A percentile compares a stretch with the other conserved stretches of the same genome.
phyloP scores from a whole-genome alignment of 768 basidiomycete genomes.

The Rhodotorula sphaerocarpa region DNA sequence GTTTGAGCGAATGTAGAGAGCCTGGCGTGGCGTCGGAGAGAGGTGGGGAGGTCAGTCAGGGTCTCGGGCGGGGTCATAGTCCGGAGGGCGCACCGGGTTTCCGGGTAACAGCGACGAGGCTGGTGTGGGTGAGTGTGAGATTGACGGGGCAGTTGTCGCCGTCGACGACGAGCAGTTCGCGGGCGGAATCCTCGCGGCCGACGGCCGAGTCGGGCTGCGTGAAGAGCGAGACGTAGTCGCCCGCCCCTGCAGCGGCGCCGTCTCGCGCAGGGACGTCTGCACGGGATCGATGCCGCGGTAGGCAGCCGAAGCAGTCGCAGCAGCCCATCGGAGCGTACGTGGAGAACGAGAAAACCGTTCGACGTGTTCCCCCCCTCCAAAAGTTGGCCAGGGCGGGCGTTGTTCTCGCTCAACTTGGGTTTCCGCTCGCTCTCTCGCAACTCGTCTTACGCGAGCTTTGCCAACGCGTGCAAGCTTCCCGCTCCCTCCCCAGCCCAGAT shows the following conservation, averaged over 20 bases:
- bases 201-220: background rate
- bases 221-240: background rate
- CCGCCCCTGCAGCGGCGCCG: no score
- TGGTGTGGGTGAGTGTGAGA: background rate
- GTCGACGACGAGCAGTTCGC: conserved; percentile 1
- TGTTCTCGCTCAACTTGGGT: no score
- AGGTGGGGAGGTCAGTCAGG: background rate
- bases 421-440: no score
- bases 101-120: conserved; percentile 2
- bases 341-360: background rate
- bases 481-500: no score
- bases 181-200: no score
- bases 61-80: background rate
- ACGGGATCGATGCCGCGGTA: background rate
- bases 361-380: no score
- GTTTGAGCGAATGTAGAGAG: background rate
- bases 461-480: no score
- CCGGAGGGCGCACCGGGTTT: background rate
- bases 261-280: no score
- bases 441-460: no score
- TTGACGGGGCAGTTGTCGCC: background rate
- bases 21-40: background rate
- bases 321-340: background rate
- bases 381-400: no score
- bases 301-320: background rate